Evolutionary conservation across 163 green algal species (phyloP).

Genomic region (Scenedesmus sp.): DNA sequence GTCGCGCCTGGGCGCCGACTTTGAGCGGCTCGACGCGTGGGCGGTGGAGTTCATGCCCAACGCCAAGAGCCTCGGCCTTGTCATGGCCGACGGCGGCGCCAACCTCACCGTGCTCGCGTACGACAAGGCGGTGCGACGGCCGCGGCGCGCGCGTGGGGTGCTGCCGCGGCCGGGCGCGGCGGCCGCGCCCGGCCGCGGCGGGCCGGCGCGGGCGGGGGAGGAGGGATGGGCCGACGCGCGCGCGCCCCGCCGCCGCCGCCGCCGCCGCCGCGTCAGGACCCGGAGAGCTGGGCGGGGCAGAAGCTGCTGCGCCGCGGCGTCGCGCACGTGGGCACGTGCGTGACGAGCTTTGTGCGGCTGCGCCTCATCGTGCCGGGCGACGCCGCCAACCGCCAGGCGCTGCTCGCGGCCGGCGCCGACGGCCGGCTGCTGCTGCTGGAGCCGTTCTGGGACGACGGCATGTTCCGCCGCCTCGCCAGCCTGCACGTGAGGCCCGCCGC

Average conservation of each 20-base stretch:
- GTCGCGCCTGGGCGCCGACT: conserved; percentile 74
- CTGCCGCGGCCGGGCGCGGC: no score
- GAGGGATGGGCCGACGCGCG: no score
- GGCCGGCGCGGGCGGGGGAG: no score
- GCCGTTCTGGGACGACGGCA: conserved; percentile 38
- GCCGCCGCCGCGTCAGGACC: conserved; percentile 42
- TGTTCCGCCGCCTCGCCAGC: conserved; percentile 27
- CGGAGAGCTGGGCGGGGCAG: conserved; percentile 72
- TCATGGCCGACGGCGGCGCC: conserved; percentile 67
- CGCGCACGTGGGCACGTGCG: conserved; percentile 62
- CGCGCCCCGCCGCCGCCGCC: no score
- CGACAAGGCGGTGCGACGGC: conserved; percentile 53
- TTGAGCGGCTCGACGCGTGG: conserved; percentile 63
- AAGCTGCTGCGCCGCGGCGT: conserved; percentile 66
- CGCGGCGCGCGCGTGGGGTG: no score
- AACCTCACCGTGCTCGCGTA: conserved; percentile 77
- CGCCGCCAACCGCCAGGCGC: conserved; percentile 34
- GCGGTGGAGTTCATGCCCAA: conserved; percentile 82
- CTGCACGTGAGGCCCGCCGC: conserved; percentile 4
- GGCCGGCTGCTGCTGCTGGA: conserved; percentile 42
- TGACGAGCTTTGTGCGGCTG: conserved; percentile 36
- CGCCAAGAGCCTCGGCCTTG: conserved; percentile 71
- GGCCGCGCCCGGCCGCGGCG: no score
- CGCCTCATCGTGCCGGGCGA: conserved; percentile 45
- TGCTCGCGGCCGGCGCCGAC: conserved; percentile 17